Percentiles rank a stretch among this genome's conserved stretches.
These are phyloP conservation scores for Fusarium citri DNA, from an alignment of 2,329 filamentous ascomycete species.

Conservation along the genomic window DNA sequence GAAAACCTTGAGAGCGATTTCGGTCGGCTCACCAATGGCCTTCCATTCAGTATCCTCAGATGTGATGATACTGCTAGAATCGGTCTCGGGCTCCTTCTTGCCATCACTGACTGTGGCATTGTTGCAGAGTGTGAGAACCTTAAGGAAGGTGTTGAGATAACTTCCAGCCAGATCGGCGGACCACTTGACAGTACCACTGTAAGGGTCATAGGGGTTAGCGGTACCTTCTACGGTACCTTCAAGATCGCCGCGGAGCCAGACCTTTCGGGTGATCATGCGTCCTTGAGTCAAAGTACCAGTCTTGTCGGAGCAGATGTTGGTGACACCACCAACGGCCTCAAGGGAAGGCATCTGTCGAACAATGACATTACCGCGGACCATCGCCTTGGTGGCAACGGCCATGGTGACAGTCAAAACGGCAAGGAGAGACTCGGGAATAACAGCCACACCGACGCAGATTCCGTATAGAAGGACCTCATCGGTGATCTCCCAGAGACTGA, in stretches of 20 bases:
- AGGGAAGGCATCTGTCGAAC: slow-evolving; percentile 73
- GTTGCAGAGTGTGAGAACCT: slow-evolving; percentile 72
- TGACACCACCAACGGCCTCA: slow-evolving; percentile 76
- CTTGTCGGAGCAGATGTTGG: slow-evolving; percentile 77
- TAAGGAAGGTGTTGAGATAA: slow-evolving; percentile 60
- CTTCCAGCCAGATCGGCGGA: slow-evolving; percentile 55
- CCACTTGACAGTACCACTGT: slow-evolving; percentile 64
- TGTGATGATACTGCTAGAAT: slow-evolving; percentile 62
- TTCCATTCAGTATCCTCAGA: slow-evolving; percentile 62
- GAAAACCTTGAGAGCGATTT: slow-evolving; percentile 80
- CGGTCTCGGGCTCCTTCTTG: slow-evolving; percentile 59
- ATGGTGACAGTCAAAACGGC: slow-evolving; percentile 79
- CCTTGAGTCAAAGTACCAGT: slow-evolving; percentile 75
- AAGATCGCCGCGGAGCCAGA: slow-evolving; percentile 68
- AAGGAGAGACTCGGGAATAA: slow-evolving; percentile 74
- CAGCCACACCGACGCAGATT: slow-evolving; percentile 71
- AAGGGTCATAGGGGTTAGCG: slow-evolving; percentile 71
- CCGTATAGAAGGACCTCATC: slow-evolving; percentile 71
- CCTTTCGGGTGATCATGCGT: slow-evolving; percentile 73
- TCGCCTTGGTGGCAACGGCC: slow-evolving; percentile 72
- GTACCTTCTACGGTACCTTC: slow-evolving; percentile 65
- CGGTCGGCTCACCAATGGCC: slow-evolving; percentile 75
- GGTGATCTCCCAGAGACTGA: slow-evolving; percentile 63
- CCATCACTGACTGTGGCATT: slow-evolving; percentile 63
- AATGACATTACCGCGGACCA: slow-evolving; percentile 73